phyloP scores from a whole-genome alignment of 768 basidiomycete species.

The Cystofilobasidium capitatum region DNA sequence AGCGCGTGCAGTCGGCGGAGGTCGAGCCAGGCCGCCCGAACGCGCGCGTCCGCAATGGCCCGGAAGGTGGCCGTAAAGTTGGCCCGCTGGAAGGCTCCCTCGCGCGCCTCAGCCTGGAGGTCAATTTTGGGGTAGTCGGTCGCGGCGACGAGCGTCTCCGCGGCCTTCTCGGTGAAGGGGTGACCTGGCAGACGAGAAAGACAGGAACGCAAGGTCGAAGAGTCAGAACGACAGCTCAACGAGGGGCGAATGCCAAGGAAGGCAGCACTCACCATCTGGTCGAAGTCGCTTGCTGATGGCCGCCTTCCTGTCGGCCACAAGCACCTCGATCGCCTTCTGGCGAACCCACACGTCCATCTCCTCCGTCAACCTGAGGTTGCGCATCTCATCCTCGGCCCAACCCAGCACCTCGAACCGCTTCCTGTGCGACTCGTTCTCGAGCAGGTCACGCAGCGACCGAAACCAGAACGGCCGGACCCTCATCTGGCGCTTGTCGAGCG shows the following conservation, averaged over 20 bases:
- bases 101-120: neutral
- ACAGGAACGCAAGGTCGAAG: neutral
- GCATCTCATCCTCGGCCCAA: slow-evolving; percentile 23
- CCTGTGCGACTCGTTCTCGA: neutral
- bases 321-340: neutral
- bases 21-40: neutral
- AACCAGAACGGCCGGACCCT: slow-evolving; percentile 11
- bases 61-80: neutral
- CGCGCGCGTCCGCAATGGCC: neutral
- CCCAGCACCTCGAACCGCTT: slow-evolving; percentile 10
- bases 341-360: slow-evolving; percentile 10
- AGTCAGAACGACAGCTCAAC: neutral
- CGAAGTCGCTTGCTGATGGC: neutral
- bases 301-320: neutral
- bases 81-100: neutral
- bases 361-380: neutral
- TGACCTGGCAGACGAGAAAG: neutral
- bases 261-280: neutral
- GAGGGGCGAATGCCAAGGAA: neutral
- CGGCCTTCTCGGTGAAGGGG: neutral
- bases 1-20: neutral
- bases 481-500: neutral
- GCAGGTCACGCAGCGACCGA: neutral
- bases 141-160: neutral
- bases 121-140: neutral